Conservation (phyloP, 495 filamentous ascomycete genomes). For the Xylaria telfairii region DNA sequence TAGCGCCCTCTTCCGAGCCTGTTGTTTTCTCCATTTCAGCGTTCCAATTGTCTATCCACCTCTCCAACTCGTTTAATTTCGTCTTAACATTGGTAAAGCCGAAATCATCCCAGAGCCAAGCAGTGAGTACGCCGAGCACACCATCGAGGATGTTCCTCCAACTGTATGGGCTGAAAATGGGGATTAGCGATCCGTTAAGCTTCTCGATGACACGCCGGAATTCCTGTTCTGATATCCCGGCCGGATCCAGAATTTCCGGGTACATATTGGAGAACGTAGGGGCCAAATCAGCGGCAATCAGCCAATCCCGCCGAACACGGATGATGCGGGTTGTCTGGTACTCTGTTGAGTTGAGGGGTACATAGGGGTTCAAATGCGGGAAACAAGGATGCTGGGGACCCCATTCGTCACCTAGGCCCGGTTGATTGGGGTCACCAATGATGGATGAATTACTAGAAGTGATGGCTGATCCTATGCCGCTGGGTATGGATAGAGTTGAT, state of each 20-base stretch:
- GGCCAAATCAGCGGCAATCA: conserved; percentile 86
- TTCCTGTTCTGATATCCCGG: conserved; percentile 76
- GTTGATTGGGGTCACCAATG: conserved; percentile 57
- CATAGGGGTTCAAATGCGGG: conserved; percentile 91
- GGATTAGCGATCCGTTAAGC: conserved; percentile 74
- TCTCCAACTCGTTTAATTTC: conserved; percentile 69
- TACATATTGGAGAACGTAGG: conserved; percentile 94
- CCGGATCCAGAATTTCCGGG: conserved; percentile 90
- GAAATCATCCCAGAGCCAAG: conserved; percentile 93
- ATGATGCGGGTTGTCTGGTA: conserved; percentile 84
- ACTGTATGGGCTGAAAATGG: conserved; percentile 75
- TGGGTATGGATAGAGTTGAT: conserved; percentile 47
- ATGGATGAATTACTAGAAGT: conserved; percentile 60
- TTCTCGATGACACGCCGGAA: conserved; percentile 80
- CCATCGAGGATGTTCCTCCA: conserved; percentile 77
- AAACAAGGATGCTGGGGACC: conserved; percentile 89
- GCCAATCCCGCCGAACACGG: conserved; percentile 88
- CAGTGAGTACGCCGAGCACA: conserved; percentile 76
- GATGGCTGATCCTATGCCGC: conserved; percentile 55
- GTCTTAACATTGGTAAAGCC: conserved; percentile 74
- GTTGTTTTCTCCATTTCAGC: conserved; percentile 61
- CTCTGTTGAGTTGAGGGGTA: conserved; percentile 76
- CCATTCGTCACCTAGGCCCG: conserved; percentile 70
- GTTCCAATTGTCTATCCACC: conserved; percentile 85
- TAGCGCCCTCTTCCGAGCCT: conserved; percentile 57